Evolutionary conservation across 164 flowering plant species (phyloP).

Genomic region (Chloranthus sessilifolius): DNA sequence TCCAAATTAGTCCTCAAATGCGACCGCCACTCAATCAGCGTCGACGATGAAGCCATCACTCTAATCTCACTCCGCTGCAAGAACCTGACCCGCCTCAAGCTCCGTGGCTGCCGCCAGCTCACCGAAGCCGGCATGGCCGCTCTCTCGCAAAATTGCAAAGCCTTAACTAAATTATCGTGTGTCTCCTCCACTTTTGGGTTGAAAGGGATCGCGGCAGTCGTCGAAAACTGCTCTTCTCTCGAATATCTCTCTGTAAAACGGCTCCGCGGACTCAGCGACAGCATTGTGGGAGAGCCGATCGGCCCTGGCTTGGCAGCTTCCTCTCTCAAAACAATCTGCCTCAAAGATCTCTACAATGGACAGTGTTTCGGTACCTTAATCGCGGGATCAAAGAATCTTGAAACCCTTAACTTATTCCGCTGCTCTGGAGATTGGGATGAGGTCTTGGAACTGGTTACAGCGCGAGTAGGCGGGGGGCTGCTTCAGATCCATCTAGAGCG

Average conservation of each 20-base stretch:
- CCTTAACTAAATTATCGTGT: constrained; percentile 64
- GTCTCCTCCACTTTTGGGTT: constrained; percentile 70
- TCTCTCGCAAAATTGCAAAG: constrained; percentile 46
- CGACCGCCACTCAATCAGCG: constrained; percentile 52
- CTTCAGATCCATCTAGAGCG: constrained; percentile 73
- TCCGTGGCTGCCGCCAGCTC: constrained; percentile 68
- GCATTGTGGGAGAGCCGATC: constrained; percentile 34
- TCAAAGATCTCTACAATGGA: constrained; percentile 71
- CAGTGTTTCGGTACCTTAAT: constrained; percentile 61
- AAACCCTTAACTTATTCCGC: constrained; percentile 48
- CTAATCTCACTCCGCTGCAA: constrained; percentile 49
- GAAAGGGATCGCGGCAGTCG: constrained; percentile 53
- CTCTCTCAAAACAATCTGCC: constrained; percentile 45
- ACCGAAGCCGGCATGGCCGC: constrained; percentile 52
- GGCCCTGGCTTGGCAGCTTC: constrained; percentile 44
- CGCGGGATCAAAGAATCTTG: constrained; percentile 47
- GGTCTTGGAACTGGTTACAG: constrained; percentile 36
- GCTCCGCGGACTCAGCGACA: constrained; percentile 46
- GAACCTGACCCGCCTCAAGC: constrained; percentile 65
- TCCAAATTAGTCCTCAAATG: constrained; percentile 64
- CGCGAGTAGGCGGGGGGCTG: constrained; percentile 23
- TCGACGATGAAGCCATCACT: constrained; percentile 52
- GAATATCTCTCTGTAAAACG: constrained; percentile 75
- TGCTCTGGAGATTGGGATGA: constrained; percentile 86
- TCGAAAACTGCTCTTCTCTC: constrained; percentile 42